Conservation (phyloP, 2,329 filamentous ascomycete genomes). For the Orbilia ellipsospora region DNA sequence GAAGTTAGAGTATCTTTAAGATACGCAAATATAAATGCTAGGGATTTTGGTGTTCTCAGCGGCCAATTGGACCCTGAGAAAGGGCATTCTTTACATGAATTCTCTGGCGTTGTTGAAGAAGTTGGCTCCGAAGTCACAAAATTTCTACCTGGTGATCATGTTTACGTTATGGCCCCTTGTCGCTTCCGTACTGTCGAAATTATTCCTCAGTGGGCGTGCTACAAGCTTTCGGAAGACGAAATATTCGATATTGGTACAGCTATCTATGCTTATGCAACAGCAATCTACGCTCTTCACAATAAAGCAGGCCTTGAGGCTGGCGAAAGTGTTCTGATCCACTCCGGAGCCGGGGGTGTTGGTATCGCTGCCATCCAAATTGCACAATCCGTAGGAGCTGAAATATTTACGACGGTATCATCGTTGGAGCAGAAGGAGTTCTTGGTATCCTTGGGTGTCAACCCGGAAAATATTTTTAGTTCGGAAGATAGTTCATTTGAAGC, state of each 20-base stretch:
- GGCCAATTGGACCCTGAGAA: too few relatives aligned
- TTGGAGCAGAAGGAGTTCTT: too few relatives aligned
- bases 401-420: conserved; percentile 63
- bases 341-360: conserved; percentile 9
- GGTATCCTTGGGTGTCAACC: too few relatives aligned
- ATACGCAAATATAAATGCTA: too few relatives aligned
- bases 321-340: conserved; percentile 16
- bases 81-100: conserved; percentile 59
- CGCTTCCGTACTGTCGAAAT: conserved; percentile 57
- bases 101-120: conserved; percentile 58
- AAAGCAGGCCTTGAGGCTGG: not conserved
- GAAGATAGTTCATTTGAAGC: too few relatives aligned
- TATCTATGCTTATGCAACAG: conserved; percentile 9
- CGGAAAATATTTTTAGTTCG: too few relatives aligned
- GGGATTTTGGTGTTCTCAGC: too few relatives aligned
- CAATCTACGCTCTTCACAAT: conserved; percentile 8
- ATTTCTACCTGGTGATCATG: conserved; percentile 59
- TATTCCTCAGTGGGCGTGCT: conserved; percentile 58
- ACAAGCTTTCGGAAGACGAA: conserved; percentile 64
- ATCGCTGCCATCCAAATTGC: conserved; percentile 13
- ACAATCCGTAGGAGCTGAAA: conserved; percentile 56
- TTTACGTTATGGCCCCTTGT: conserved; percentile 57
- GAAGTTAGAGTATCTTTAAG: too few relatives aligned
- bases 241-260: not conserved
- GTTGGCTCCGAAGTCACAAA: conserved; percentile 52